These are phyloP conservation scores for Fusarium miscanthi DNA, from an alignment of 2,329 filamentous ascomycete species.

Conservation along the genomic window DNA sequence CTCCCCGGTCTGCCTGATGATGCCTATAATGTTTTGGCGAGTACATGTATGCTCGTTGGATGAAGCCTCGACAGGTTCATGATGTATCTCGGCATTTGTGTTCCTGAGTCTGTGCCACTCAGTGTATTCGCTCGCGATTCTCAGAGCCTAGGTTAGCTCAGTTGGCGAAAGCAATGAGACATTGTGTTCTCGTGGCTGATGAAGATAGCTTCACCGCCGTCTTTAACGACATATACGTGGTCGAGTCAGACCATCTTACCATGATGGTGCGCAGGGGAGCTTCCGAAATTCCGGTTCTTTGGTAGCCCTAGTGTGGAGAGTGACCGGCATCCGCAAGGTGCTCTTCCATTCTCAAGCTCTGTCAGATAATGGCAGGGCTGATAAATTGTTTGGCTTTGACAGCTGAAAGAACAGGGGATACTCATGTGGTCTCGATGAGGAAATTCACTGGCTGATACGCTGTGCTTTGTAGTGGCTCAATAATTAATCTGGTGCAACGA, in stretches of 20 bases:
- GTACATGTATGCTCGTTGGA: not conserved
- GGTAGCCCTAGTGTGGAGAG: slow-evolving; percentile 3
- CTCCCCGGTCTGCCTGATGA: not conserved
- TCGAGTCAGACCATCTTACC: not conserved
- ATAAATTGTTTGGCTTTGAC: not conserved
- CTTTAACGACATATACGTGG: not conserved
- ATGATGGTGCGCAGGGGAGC: not conserved
- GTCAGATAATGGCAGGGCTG: slow-evolving; percentile 7
- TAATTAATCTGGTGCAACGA: slow-evolving; percentile 27
- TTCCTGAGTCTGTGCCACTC: not conserved
- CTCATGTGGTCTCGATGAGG: slow-evolving; percentile 22
- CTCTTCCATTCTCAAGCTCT: not conserved
- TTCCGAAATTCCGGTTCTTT: not conserved
- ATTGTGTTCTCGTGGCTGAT: not conserved
- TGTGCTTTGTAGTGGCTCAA: slow-evolving; percentile 5
- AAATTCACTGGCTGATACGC: slow-evolving; percentile 12
- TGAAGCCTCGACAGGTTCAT: not conserved
- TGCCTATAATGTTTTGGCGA: not conserved
- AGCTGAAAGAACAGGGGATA: slow-evolving; percentile 16
- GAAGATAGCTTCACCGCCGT: not conserved
- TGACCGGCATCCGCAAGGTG: not conserved
- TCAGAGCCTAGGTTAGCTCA: not conserved
- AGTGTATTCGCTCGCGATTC: not conserved
- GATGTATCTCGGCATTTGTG: not conserved
- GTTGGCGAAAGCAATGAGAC: not conserved